Percentiles rank a stretch among this genome's conserved stretches.
Evolutionary conservation across 163 green algal species (phyloP).

Genomic region (Coccomyxa subellipsoidea): DNA sequence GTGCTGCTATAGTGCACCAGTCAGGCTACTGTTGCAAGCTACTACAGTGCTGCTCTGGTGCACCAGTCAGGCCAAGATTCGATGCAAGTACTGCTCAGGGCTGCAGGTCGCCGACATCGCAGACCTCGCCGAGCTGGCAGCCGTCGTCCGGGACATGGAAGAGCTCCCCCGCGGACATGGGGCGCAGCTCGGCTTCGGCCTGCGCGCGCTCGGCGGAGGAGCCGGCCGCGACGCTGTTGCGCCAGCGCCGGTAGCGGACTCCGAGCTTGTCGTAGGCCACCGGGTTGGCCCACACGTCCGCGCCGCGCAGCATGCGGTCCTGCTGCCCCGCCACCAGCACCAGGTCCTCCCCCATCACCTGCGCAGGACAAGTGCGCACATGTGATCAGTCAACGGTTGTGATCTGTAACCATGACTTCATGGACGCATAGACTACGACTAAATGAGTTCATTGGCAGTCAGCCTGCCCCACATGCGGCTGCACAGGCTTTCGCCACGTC

Average conservation of each 20-base stretch:
- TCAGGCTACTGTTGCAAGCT: too few species aligned
- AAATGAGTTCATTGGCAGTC: too few species aligned
- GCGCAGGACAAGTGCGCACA: too few species aligned
- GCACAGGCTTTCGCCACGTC: too few species aligned
- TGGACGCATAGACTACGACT: too few species aligned
- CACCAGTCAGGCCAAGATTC: too few species aligned
- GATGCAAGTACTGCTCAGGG: neutral
- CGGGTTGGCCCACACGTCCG: conserved; percentile 86
- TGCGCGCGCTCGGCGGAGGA: conserved; percentile 5
- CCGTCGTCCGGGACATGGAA: conserved; percentile 36
- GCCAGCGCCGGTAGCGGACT: conserved; percentile 83
- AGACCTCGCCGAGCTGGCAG: neutral
- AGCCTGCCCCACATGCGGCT: too few species aligned
- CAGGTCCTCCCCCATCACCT: conserved; percentile 95
- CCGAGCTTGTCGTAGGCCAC: conserved; percentile 97
- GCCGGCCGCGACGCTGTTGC: conserved; percentile 29
- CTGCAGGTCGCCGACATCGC: neutral
- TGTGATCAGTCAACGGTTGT: too few species aligned
- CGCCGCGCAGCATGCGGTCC: conserved; percentile 81
- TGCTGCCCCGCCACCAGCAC: conserved; percentile 93
- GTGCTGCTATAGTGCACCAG: too few species aligned
- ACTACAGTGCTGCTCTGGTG: too few species aligned
- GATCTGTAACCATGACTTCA: too few species aligned
- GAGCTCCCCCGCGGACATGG: conserved; percentile 62
- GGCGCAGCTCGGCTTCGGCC: neutral